A percentile compares a stretch with the other conserved stretches of the same genome.
phyloP scores from a whole-genome alignment of 805 yeast genomes.

The Schwanniomyces sp. region DNA sequence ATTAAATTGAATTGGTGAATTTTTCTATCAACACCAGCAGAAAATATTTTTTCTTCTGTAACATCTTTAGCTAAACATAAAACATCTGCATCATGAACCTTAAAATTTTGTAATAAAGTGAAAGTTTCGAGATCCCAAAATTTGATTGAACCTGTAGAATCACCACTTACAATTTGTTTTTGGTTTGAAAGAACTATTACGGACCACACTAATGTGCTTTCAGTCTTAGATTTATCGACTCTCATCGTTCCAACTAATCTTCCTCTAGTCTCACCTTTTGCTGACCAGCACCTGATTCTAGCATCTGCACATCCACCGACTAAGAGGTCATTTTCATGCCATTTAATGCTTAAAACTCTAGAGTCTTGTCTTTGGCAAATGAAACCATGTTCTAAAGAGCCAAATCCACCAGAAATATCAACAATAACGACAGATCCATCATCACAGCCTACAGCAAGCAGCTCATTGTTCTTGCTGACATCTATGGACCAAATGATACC shows the following conservation, averaged over 20 bases:
- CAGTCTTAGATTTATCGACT: conserved; percentile 85
- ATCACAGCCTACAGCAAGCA: conserved; percentile 89
- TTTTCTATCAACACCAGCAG: conserved; percentile 93
- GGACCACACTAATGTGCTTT: conserved; percentile 91
- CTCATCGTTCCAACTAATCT: conserved; percentile 81
- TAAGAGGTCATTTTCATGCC: conserved; percentile 64
- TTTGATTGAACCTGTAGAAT: conserved; percentile 91
- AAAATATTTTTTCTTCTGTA: conserved; percentile 63
- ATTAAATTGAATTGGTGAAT: conserved; percentile 69
- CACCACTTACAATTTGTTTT: conserved; percentile 88
- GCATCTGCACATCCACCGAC: conserved; percentile 98
- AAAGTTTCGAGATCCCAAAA: conserved; percentile 85
- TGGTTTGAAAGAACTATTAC: conserved; percentile 61
- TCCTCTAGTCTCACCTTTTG: conserved; percentile 49
- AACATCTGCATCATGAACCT: conserved; percentile 89
- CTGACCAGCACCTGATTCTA: conserved; percentile 78
- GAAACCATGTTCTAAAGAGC: conserved; percentile 70
- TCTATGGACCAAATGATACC: conserved; percentile 92
- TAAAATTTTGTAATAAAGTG: conserved; percentile 77
- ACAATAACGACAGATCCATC: conserved; percentile 86
- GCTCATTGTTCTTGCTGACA: conserved; percentile 57
- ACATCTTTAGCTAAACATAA: conserved; percentile 65
- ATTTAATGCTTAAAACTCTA: conserved; percentile 74
- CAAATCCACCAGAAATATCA: conserved; percentile 85
- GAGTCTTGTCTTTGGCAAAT: conserved; percentile 83